Evolutionary conservation across 306 rosid genomes (phyloP).

Genomic region (Phaseolus lunatus): DNA sequence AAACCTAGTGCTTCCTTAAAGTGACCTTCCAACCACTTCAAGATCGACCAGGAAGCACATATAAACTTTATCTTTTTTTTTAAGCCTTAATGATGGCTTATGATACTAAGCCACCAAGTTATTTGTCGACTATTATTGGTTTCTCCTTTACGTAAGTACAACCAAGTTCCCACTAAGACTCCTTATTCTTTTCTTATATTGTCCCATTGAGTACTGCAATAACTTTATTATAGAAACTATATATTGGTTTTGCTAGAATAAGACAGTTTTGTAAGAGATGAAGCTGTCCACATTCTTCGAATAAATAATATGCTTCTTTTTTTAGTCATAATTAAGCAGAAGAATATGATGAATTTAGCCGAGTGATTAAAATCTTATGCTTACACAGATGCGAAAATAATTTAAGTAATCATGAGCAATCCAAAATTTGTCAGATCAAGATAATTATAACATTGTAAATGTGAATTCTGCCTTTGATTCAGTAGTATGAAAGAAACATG

Average conservation of each 20-base stretch:
- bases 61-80: constrained; percentile 36
- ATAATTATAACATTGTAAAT: no score
- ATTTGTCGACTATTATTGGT: constrained; percentile 13
- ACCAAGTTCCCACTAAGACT: constrained; percentile 7
- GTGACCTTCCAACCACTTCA: constrained; percentile 49
- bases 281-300: neutral
- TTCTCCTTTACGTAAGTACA: constrained; percentile 37
- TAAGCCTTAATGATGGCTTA: constrained; percentile 36
- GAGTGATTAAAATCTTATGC: no score
- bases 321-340: no score
- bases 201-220: neutral
- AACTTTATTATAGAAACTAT: neutral
- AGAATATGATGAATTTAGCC: no score
- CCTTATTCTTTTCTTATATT: neutral
- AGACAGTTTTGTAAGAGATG: constrained; percentile 4
- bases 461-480: no score
- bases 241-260: neutral
- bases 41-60: neutral
- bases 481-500: no score
- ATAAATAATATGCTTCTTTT: no score
- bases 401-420: no score
- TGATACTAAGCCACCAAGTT: constrained; percentile 34
- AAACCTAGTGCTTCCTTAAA: constrained; percentile 40
- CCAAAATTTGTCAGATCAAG: no score
- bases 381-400: no score